Percentiles rank a stretch among this genome's conserved stretches.
phyloP scores from a whole-genome alignment of 768 basidiomycete genomes.

The Candolleomyces eurysporus region DNA sequence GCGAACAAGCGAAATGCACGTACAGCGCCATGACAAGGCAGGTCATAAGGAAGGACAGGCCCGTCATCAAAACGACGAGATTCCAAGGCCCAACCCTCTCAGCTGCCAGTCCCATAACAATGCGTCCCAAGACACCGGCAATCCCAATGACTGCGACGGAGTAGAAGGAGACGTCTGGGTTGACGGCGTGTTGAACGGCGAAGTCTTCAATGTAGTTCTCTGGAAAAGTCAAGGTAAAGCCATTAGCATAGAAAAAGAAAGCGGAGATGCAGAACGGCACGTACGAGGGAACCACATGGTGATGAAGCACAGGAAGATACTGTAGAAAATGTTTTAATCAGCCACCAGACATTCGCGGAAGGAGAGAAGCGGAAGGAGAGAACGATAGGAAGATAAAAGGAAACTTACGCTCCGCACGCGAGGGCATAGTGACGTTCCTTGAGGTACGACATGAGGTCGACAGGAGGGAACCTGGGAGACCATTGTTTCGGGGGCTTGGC shows the following conservation, averaged over 20 bases:
- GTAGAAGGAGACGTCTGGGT: conserved; percentile 43
- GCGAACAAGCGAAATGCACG: conserved; percentile 12
- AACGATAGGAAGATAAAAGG: background rate
- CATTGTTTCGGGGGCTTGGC: conserved; percentile 9
- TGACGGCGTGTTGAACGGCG: conserved; percentile 41
- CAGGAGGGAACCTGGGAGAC: conserved; percentile 4
- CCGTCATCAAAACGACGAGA: conserved; percentile 30
- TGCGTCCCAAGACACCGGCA: conserved; percentile 31
- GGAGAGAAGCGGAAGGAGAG: no score
- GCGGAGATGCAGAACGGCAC: background rate
- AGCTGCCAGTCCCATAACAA: conserved; percentile 32
- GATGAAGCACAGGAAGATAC: conserved; percentile 4
- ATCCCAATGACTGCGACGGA: conserved; percentile 40
- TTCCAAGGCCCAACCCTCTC: conserved; percentile 38
- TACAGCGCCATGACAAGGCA: conserved; percentile 38
- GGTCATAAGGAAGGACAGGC: conserved; percentile 37
- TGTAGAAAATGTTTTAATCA: background rate
- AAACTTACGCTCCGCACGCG: conserved; percentile 10
- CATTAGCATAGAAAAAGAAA: background rate
- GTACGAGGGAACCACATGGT: conserved; percentile 10
- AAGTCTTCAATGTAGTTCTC: conserved; percentile 46
- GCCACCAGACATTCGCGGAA: background rate
- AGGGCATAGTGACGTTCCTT: conserved; percentile 11
- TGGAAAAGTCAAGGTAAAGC: background rate
- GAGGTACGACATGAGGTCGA: conserved; percentile 6